Evolutionary conservation across 257 asterid species (phyloP).

Genomic region (Pogostemon cablin): DNA sequence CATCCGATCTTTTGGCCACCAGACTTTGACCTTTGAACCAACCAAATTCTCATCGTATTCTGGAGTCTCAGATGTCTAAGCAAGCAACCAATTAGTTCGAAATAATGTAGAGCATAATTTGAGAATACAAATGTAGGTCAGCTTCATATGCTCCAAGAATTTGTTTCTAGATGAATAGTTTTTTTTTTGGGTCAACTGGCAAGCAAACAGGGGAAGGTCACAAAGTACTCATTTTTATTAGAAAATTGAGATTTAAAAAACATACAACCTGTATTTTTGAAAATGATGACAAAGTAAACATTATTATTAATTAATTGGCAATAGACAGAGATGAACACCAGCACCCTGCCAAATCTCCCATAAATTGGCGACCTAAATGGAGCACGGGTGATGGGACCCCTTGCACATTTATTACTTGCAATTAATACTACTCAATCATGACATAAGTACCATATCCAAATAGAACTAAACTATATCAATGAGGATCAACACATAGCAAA

Average conservation of each 20-base stretch:
- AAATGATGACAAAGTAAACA: constrained; percentile 15
- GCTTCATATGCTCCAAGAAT: constrained; percentile 2
- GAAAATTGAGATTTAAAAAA: background rate
- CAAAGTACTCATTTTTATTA: background rate
- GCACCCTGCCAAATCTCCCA: background rate
- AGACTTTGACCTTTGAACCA: constrained; percentile 80
- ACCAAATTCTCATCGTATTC: constrained; percentile 60
- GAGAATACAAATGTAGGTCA: constrained; percentile 27
- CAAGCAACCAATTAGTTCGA: constrained; percentile 23
- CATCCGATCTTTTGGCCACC: constrained; percentile 86
- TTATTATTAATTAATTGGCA: background rate
- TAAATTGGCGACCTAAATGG: constrained; percentile 1
- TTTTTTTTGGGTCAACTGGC: constrained; percentile 5
- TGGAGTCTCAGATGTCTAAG: constrained; percentile 55
- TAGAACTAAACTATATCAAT: constrained; percentile 1
- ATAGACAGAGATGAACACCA: constrained; percentile 1
- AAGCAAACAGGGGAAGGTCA: background rate
- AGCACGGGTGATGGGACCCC: background rate
- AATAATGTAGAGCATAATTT: background rate
- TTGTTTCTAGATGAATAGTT: constrained; percentile 20
- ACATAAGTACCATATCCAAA: constrained; percentile 7
- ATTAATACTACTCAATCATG: background rate
- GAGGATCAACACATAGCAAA: constrained; percentile 2
- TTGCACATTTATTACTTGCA: background rate
- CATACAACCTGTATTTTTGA: background rate